Evolutionary conservation across 305 asterid species (phyloP), one percentile per base, ranked within the genome.

Genomic region (Nicotiana rustica): DNA sequence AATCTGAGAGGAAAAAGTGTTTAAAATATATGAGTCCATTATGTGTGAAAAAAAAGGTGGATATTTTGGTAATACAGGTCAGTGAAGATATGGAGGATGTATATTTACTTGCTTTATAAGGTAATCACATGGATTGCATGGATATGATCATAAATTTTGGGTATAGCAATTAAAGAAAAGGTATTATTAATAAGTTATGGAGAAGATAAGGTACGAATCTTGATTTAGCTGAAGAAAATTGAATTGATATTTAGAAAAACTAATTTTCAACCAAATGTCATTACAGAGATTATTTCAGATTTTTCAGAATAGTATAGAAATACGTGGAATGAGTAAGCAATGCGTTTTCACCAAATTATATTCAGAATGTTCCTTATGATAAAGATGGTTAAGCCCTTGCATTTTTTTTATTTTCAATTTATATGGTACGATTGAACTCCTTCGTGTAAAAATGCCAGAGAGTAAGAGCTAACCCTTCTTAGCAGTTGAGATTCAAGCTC

Each of bases 121-220:
- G 57, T n/a, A 71, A 13, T 71, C 14, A 47, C 61, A 47, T 47
- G 60, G 35, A 47, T 71, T 71, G 33, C 7, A 21, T 71, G 78
- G 21, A 71, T 71, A 47, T 0, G 19, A 21, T 47, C 12, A 70
- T 10, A 2, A 68, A 41, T 3, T 10, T 18, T 41, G 77, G 59
- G 35, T 12, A 18, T 2, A 70, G 29, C 38, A 71, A 71, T 71
- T 44, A 71, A 47, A 47, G 38, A 12, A 71, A 71, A 44, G 19
- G 6, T 19, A 3, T 69, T 21, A 44, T 55, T 55, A 44, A 3
- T 10, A 44, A 18, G 18, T n/a, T 59, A 17, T 1, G 9, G 1
- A n/a, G 29, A 17, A 9, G 29, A 6, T 13, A 59, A 19, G 4
- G 13, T 44, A 8, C 12, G 9, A 1, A 15, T 44, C 2, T 70